phyloP scores from a whole-genome alignment of 306 rosid genomes.

The Gynostemma pentaphyllum region DNA sequence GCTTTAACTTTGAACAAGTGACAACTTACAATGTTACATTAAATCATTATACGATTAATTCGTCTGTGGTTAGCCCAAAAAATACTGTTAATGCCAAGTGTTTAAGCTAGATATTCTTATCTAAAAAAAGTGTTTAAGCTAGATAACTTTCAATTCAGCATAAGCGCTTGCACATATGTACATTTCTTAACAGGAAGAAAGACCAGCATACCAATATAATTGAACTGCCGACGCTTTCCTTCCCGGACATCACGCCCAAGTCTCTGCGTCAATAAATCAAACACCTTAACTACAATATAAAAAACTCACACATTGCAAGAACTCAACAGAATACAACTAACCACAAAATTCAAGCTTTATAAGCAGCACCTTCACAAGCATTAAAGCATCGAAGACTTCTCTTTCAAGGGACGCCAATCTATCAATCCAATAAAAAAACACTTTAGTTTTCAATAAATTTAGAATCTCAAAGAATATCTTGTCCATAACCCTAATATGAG shows the following conservation, averaged over 20 bases:
- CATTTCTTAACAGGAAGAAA: background rate
- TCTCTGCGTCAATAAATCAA: conserved; percentile 58
- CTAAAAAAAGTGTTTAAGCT: background rate
- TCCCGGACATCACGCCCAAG: conserved; percentile 78
- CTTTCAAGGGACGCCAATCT: conserved; percentile 54
- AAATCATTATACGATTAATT: background rate
- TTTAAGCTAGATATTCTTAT: background rate
- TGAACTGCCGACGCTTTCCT: conserved; percentile 87
- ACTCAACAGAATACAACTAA: conserved; percentile 16
- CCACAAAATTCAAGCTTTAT: conserved; percentile 10
- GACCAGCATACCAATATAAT: conserved; percentile 56
- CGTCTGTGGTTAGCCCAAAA: background rate
- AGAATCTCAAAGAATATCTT: background rate
- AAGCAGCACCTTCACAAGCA: conserved; percentile 54
- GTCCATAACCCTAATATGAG: background rate
- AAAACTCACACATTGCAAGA: background rate
- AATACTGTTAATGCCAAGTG: background rate
- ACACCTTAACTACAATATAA: conserved; percentile 41
- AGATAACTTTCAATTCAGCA: background rate
- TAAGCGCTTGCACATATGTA: background rate
- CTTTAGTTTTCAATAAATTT: background rate
- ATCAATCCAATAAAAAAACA: conserved; percentile 12
- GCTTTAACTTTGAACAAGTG: background rate
- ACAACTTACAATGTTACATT: background rate
- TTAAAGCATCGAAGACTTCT: conserved; percentile 53